Conservation (phyloP, 2,329 filamentous ascomycete species). For the Bipolaris oryzae region DNA sequence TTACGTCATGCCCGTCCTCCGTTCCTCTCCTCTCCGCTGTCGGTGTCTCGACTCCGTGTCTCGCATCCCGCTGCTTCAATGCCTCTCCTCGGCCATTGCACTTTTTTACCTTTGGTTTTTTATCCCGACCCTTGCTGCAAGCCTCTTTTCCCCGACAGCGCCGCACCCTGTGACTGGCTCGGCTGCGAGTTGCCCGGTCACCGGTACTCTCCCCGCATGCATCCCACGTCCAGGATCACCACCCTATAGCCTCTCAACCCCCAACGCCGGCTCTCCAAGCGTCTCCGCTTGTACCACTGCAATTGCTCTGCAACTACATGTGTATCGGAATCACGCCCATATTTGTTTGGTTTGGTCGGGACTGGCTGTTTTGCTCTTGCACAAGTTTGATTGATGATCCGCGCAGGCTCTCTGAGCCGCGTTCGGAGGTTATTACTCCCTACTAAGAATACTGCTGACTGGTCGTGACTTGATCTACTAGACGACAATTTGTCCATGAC, state of each 20-base stretch:
- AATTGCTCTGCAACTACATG: not conserved
- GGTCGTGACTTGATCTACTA: not conserved
- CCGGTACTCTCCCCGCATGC: constrained; percentile 4
- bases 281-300: not conserved
- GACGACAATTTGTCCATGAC: not conserved
- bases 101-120: constrained; percentile 11
- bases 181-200: constrained; percentile 6
- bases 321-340: not conserved
- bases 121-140: constrained; percentile 12
- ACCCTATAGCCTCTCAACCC: not conserved
- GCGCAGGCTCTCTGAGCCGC: not conserved
- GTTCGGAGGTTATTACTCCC: constrained; percentile 5
- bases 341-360: not conserved
- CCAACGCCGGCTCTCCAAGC: constrained; percentile 13
- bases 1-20: constrained; percentile 6
- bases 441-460: constrained; percentile 3
- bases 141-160: constrained; percentile 4
- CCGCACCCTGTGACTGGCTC: constrained; percentile 26
- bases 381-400: not conserved
- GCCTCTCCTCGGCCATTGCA: not conserved
- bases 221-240: not conserved
- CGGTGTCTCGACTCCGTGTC: not conserved
- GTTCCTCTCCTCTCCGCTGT: not conserved
- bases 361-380: not conserved
- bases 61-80: not conserved